These are phyloP conservation scores for Macroventuria anomochaeta DNA, from an alignment of 2,329 filamentous ascomycete genomes.

Conservation along the genomic window DNA sequence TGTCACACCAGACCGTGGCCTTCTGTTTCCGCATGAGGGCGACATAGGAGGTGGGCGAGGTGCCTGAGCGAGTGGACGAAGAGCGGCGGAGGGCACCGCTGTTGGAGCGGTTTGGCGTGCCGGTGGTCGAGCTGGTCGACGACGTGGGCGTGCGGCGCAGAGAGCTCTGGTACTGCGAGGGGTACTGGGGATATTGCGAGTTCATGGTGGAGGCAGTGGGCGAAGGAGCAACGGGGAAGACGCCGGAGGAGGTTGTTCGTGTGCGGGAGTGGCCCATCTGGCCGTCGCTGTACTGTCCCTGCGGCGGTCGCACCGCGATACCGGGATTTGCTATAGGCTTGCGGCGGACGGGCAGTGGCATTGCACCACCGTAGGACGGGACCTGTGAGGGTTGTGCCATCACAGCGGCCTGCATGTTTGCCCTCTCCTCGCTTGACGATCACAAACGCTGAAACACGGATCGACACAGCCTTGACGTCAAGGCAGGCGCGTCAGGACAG, in stretches of 20 bases:
- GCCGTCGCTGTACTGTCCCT: conserved; percentile 31
- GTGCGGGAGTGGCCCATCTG: conserved; percentile 45
- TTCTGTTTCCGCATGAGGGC: conserved; percentile 96
- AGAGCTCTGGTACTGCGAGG: conserved; percentile 42
- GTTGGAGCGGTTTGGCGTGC: conserved; percentile 57
- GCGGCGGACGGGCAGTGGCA: conserved; percentile 38
- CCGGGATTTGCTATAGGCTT: conserved; percentile 46
- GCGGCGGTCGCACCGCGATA: conserved; percentile 40
- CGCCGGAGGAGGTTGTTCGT: conserved; percentile 48
- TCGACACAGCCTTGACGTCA: conserved; percentile 35
- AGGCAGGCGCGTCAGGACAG: conserved; percentile 26
- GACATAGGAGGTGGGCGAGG: conserved; percentile 78
- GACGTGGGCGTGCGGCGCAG: conserved; percentile 68
- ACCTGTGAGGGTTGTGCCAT: conserved; percentile 33
- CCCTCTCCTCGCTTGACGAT: conserved; percentile 26
- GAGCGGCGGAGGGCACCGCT: conserved; percentile 70
- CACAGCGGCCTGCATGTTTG: conserved; percentile 38
- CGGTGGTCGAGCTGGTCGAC: conserved; percentile 68
- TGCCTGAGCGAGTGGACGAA: conserved; percentile 77
- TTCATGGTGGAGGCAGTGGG: conserved; percentile 37
- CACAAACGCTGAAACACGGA: conserved; percentile 34
- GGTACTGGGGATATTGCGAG: conserved; percentile 44
- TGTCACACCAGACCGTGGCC: conserved; percentile 97
- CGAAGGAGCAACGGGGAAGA: conserved; percentile 35
- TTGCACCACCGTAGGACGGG: conserved; percentile 34